A percentile compares a stretch with the other conserved stretches of the same genome.
Evolutionary conservation across 2,329 filamentous ascomycete species (phyloP).

Genomic region (Clonostachys rhizophaga): DNA sequence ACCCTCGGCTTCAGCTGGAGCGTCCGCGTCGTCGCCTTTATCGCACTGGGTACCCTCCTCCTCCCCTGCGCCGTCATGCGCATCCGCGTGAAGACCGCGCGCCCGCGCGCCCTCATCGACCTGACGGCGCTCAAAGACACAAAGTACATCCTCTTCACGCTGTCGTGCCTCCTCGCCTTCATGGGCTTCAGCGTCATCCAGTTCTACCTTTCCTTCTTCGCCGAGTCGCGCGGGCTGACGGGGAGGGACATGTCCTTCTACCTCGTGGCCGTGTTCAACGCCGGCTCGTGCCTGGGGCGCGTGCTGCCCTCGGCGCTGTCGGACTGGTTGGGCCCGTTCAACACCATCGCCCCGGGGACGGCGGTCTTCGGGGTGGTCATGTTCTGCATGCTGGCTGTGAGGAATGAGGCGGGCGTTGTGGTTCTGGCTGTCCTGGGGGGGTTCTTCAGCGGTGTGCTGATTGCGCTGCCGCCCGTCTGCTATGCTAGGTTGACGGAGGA

Average conservation of each 20-base stretch:
- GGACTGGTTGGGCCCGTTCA: neutral
- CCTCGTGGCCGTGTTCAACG: neutral
- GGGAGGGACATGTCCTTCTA: neutral
- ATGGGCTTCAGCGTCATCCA: neutral
- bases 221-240: neutral
- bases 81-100: neutral
- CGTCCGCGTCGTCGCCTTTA: neutral
- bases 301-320: neutral
- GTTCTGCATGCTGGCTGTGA: neutral
- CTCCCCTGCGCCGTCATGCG: neutral
- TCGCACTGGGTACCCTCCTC: neutral
- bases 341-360: neutral
- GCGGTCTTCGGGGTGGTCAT: neutral
- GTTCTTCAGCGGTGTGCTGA: neutral
- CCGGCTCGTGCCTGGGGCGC: neutral
- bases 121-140: neutral
- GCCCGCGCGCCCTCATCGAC: neutral
- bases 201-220: neutral
- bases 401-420: neutral
- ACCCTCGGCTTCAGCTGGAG: neutral
- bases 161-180: neutral
- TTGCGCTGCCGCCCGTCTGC: neutral
- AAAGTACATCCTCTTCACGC: too few relatives aligned
- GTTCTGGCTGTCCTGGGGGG: neutral
- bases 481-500: neutral